Evolutionary conservation across 2,329 filamentous ascomycete genomes (phyloP).

Genomic region (Nigrospora sphaerica): DNA sequence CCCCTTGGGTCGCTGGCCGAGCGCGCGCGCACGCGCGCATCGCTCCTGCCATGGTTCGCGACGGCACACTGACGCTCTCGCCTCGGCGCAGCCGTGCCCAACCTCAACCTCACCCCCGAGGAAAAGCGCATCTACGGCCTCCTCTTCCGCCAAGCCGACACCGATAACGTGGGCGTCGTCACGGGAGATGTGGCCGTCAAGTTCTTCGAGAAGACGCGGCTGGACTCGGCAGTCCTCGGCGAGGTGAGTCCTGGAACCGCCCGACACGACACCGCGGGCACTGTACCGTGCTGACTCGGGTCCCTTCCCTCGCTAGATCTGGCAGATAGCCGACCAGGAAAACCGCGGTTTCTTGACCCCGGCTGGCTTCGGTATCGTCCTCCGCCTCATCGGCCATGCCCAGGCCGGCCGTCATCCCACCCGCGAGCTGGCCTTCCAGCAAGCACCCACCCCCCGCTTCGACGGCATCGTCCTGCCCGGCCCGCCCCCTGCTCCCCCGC

Average conservation of each 20-base stretch:
- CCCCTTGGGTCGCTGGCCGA: neutral
- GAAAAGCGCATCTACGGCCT: slow-evolving; percentile 93
- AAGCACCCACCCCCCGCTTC: slow-evolving; percentile 86
- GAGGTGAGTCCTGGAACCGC: slow-evolving; percentile 50
- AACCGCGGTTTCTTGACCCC: slow-evolving; percentile 92
- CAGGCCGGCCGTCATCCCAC: slow-evolving; percentile 81
- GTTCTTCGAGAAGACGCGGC: slow-evolving; percentile 94
- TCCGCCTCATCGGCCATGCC: slow-evolving; percentile 91
- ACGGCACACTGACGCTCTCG: neutral
- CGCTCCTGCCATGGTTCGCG: neutral
- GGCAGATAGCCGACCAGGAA: slow-evolving; percentile 96
- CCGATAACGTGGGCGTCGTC: slow-evolving; percentile 84
- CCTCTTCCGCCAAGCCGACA: slow-evolving; percentile 88
- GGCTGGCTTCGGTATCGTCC: slow-evolving; percentile 84
- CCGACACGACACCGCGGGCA: neutral
- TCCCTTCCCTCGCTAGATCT: slow-evolving; percentile 60
- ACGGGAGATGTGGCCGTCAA: slow-evolving; percentile 94
- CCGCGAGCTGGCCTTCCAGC: slow-evolving; percentile 73
- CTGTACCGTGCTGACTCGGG: slow-evolving; percentile 15
- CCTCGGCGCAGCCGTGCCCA: slow-evolving; percentile 44
- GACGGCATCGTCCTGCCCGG: slow-evolving; percentile 57
- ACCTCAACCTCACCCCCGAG: slow-evolving; percentile 79
- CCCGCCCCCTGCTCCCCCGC: slow-evolving; percentile 38
- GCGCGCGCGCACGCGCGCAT: neutral
- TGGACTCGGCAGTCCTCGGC: slow-evolving; percentile 79